These are phyloP conservation scores for Arctium minus DNA, from an alignment of 129 eudicot genomes.

Conservation along the genomic window DNA sequence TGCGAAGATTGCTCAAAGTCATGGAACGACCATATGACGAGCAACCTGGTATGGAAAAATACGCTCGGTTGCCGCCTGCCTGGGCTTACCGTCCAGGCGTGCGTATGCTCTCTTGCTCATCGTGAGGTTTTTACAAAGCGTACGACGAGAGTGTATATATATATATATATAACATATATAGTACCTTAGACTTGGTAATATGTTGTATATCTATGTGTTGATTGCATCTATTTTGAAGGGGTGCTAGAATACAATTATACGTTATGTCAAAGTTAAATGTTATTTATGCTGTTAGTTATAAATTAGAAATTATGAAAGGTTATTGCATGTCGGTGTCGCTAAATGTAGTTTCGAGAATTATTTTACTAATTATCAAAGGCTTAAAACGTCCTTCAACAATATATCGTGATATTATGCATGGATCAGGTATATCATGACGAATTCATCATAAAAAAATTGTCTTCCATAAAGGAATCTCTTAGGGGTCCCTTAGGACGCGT, in stretches of 20 bases:
- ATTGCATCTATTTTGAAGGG: not conserved
- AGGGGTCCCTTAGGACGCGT: too few relatives aligned
- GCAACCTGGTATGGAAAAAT: conserved; percentile 97
- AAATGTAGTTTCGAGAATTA: too few relatives aligned
- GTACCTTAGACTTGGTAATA: not conserved
- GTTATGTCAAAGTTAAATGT: not conserved
- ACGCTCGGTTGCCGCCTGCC: conserved; percentile 95
- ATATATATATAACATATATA: conserved; percentile 9
- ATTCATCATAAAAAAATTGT: too few relatives aligned
- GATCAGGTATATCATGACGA: too few relatives aligned
- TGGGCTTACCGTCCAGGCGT: conserved; percentile 99
- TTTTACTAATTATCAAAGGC: too few relatives aligned
- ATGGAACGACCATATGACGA: conserved; percentile 85
- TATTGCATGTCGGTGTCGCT: too few relatives aligned
- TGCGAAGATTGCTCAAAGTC: conserved; percentile 71
- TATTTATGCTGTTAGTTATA: not conserved
- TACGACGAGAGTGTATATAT: not conserved
- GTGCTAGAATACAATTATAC: not conserved
- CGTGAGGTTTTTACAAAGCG: conserved; percentile 32
- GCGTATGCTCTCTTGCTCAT: conserved; percentile 97
- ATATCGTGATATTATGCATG: too few relatives aligned
- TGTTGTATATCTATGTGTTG: conserved; percentile 6
- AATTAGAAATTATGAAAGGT: not conserved
- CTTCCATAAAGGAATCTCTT: too few relatives aligned
- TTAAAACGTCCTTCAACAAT: too few relatives aligned